These are phyloP conservation scores for Penicillium expansum DNA, from an alignment of 2,329 filamentous ascomycete species.

Conservation along the genomic window DNA sequence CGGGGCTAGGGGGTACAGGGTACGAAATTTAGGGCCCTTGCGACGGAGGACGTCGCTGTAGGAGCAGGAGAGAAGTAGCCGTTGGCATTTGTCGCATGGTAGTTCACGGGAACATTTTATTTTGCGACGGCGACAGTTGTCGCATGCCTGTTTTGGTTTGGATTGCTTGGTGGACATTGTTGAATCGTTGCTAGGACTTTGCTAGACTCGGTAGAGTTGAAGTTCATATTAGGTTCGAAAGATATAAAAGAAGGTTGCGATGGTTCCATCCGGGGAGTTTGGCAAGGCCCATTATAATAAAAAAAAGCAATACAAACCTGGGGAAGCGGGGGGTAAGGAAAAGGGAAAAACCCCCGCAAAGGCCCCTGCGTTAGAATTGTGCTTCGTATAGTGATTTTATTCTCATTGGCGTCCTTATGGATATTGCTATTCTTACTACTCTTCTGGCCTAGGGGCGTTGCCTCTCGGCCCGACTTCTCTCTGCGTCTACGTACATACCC, in stretches of 20 bases:
- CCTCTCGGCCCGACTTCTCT: constrained; percentile 1
- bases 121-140: constrained; percentile 44
- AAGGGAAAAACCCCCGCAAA: constrained; percentile 14
- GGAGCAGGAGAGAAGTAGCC: constrained; percentile 39
- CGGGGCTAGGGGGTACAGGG: constrained; percentile 38
- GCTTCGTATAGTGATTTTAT: neutral
- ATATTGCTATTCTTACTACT: neutral
- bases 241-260: neutral
- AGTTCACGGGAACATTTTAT: constrained; percentile 43
- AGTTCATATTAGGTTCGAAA: neutral
- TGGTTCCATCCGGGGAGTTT: neutral
- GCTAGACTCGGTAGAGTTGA: neutral
- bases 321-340: constrained; percentile 16
- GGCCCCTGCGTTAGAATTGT: constrained; percentile 8
- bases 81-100: constrained; percentile 43
- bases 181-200: constrained; percentile 20
- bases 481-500: neutral
- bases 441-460: neutral
- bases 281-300: neutral
- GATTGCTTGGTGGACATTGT: constrained; percentile 20
- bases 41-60: constrained; percentile 40
- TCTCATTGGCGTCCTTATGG: neutral
- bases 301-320: constrained; percentile 15
- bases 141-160: constrained; percentile 39
- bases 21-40: constrained; percentile 42